Evolutionary conservation across 768 basidiomycete genomes (phyloP).

Genomic region (Tricholoma flavovirens): DNA sequence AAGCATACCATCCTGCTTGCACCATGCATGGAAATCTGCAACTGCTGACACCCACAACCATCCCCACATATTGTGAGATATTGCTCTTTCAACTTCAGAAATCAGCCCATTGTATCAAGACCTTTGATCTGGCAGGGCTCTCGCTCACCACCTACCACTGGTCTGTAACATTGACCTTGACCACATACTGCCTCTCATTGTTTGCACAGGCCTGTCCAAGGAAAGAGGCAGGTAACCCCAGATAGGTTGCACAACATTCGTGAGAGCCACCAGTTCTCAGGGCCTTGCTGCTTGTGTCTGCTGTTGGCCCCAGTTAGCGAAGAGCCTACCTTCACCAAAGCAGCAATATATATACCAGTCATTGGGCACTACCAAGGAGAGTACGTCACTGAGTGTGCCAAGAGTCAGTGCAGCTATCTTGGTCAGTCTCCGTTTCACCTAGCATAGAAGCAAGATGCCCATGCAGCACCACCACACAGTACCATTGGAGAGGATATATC

Average conservation of each 20-base stretch:
- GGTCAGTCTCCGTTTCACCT: not conserved
- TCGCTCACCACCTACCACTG: not conserved
- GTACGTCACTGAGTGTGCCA: no score
- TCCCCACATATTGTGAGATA: not conserved
- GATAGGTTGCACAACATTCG: not conserved
- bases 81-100: no score
- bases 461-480: not conserved
- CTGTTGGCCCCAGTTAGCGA: no score
- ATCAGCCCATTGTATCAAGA: not conserved
- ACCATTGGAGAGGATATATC: no score
- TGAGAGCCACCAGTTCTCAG: not conserved
- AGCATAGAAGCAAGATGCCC: not conserved
- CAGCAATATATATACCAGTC: no score
- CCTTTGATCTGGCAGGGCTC: not conserved
- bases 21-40: not conserved
- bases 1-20: no score
- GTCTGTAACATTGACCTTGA: no score
- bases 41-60: not conserved
- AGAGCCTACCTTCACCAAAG: no score
- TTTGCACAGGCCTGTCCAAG: not conserved
- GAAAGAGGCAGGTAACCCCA: not conserved
- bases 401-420: no score
- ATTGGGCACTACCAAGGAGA: no score
- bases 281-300: not conserved
- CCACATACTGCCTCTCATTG: not conserved